Evolutionary conservation across 306 rosid species (phyloP), one percentile per base, ranked within the genome.

Genomic region (Vachellia collinsii): DNA sequence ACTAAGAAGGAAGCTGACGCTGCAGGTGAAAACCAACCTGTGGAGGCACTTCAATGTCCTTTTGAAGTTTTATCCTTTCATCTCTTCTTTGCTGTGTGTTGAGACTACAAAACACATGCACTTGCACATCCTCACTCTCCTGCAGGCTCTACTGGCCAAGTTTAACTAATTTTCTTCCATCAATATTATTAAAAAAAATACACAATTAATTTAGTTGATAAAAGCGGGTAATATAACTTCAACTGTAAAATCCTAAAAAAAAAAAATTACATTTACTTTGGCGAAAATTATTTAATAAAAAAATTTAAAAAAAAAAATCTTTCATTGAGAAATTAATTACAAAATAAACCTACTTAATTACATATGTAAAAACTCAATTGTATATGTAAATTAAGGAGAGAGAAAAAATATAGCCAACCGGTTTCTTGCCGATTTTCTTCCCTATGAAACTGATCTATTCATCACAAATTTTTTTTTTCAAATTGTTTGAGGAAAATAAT

Each of bases 21-120:
- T 47, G 62, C 7, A 56, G 66, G n/a, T 23, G 38, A 25, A 48
- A 23, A 23, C 66, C 34, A 17, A 47, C 62, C 43, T 1, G 56
- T 72, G 5, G 61, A 29, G 42, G 17, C 13, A 72, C 46, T 72
- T 72, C 62, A 48, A 47, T 16, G 17, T 47, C 34, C 64, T 36
- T 37, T 29, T 19, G 0, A 56, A n/a, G 63, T 56, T 56, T 56
- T 74, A 74, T 53, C 77, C 50, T 74, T 54, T 70, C 59, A 25
- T 46, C 59, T 3, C n/a, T 43, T 11, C n/a, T 7, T 2, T 3
- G 38, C 54, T 5, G 9, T 4, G 16, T 68, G 17, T 13, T 39
- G 8, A 38, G 48, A 38, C 70, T 43, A 39, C 72, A 38, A 39
- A 66, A 66, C 29, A 4, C 72, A 34, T 64, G 41, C 44, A 6